Base-by-base conservation (phyloP, 345 rosid species). In the Nephelium lappaceum region DNA sequence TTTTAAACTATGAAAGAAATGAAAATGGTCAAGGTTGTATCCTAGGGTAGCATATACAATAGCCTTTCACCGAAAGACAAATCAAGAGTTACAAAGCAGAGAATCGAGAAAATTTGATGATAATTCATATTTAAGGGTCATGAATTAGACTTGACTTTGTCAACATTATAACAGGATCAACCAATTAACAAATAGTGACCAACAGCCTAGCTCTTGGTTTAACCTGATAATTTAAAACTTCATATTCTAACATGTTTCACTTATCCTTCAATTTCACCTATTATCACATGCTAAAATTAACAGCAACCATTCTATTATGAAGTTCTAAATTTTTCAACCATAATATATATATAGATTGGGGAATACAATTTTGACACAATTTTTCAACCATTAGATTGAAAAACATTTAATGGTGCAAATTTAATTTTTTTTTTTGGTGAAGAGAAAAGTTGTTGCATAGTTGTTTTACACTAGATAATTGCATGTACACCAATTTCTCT, bases 111-210 rank as follows among this genome's bases (percentile, higher is more conserved):
- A 70, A 25, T 27, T 49, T 2, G 24, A 25, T 14, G 53, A 31
- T 10, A 53, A 38, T 71, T 53, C 16, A 55, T 36, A 31, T 72
- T 11, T 3, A 18, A 36, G 8, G 43, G 18, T 12, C 31, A 72
- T 31, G 64, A 74, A 43, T 15, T 62, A 62, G 25, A 74, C 9
- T 73, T 39, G 76, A 61, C 24, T 62, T 12, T 42, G 14, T 62
- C 69, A 24, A 42, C 21, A 41, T 61, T 31, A 14, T 38, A 21
- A 11, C 12, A 36, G 8, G n/a, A 43, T n/a, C 66, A 58, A 58
- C 12, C 25, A 19, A 57, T 7, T 7, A n/a, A 57, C 3, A 19
- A 8, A 57, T 57, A 57, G 21, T 57, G 62, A 19, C n/a, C 8
- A 5, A 18, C 5, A 58, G 63, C 27, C 12, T n/a, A 21, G 11